Evolutionary conservation across 768 basidiomycete genomes (phyloP), one percentile per base, ranked within the genome.

Genomic region (Clitopilus hobsonii): DNA sequence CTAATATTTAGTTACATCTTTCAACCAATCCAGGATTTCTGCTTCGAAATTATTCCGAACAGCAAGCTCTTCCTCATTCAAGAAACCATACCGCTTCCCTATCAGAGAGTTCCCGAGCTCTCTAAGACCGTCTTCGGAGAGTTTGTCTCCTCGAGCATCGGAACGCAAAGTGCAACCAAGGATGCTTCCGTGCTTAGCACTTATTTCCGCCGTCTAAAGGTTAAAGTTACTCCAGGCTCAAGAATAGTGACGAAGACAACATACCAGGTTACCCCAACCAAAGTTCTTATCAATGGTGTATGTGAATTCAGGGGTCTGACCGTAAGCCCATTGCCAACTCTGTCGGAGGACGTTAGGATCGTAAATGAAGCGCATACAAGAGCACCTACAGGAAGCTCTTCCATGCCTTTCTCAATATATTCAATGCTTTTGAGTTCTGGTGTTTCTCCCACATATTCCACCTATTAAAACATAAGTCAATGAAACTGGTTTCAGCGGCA

Each of bases 241-340:
- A 13, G 20, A 29, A 25, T 52, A 14, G 13, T 11, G 16, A 23
- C 16, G 16, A 16, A 51, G 62, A 54, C 36, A 38, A 32, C 71
- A 53, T 60, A 84, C 84, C 24, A 78, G 67, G 27, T 69, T 63
- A 8, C 82, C 84, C 82, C 83, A 84, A 3, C 63, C 47, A 57
- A 86, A 85, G n/a, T 65, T 54, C 23, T 65, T 63, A 3, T 61
- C 51, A 11, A 82, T 45, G 2, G 73, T 74, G 63, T 91, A 89
- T 6, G 84, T 87, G 66, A 99, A 98, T 65, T 96, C 90, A 38
- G 95, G 94, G 0, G 95, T 96, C 65, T 95, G 91, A 0, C 95
- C 96, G 63, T 85, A 97, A 13, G 81, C 75, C 94, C 95, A 98
- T 20, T 91, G 81, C 97, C 97, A 98, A 28, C 80, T 86, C 94